These are phyloP conservation scores for Talaromyces ruber DNA, from an alignment of 495 filamentous ascomycete genomes.

Conservation along the genomic window DNA sequence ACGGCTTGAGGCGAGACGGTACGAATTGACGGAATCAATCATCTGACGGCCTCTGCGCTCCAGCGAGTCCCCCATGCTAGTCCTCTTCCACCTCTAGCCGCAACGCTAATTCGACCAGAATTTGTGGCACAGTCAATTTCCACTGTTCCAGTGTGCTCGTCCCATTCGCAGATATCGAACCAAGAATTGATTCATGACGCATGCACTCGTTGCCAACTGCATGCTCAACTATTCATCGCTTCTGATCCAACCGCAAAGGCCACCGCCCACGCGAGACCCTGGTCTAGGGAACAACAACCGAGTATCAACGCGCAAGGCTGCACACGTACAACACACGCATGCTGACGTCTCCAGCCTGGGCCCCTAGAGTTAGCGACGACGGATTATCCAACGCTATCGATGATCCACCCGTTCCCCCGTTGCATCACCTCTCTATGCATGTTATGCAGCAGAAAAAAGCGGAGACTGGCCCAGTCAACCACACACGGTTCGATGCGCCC, in stretches of 20 bases:
- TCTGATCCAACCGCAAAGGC: neutral
- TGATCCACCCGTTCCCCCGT: constrained; percentile 1
- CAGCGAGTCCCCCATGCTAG: neutral
- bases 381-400: neutral
- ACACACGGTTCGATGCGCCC: neutral
- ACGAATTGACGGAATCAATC: neutral
- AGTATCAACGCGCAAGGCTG: neutral
- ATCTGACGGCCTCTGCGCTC: neutral
- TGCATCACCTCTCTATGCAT: neutral
- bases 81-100: neutral
- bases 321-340: neutral
- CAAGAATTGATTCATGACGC: neutral
- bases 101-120: neutral
- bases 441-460: neutral
- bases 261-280: neutral
- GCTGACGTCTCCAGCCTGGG: neutral
- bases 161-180: neutral
- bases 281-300: neutral
- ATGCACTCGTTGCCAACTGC: neutral
- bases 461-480: neutral
- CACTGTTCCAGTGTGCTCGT: neutral
- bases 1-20: neutral
- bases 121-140: neutral
- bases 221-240: neutral
- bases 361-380: neutral